phyloP scores from a whole-genome alignment of 129 eudicot species.

The Flaveria robusta region DNA sequence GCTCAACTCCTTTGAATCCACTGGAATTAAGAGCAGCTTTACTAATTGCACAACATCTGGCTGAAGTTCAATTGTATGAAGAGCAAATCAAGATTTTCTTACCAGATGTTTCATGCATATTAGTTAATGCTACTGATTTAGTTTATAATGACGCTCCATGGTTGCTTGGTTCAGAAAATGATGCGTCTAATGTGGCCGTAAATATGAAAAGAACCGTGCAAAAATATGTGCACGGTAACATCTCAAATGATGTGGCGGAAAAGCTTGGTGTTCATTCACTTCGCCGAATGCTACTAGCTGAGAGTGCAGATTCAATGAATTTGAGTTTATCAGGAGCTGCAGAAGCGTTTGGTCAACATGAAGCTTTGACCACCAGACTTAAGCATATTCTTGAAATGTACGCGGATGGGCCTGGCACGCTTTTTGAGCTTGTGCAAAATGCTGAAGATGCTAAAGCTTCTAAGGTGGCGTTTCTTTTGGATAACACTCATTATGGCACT shows the following conservation, averaged over 20 bases:
- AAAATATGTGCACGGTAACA: conserved; percentile 89
- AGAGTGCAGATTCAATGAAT: conserved; percentile 99
- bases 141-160: conserved; percentile 99
- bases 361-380: conserved; percentile 95
- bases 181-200: conserved; percentile 49
- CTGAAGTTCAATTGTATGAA: conserved; percentile 70
- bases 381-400: conserved; percentile 99
- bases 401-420: conserved; percentile 94
- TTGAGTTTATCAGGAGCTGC: conserved; percentile 97
- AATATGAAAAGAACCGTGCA: conserved; percentile 68
- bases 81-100: conserved; percentile 65
- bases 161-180: conserved; percentile 84
- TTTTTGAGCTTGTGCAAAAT: conserved; percentile 96
- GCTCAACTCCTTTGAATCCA: conserved; percentile 60
- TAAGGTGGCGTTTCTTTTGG: conserved; percentile 75
- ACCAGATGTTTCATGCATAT: conserved; percentile 82
- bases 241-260: conserved; percentile 97
- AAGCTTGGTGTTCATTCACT: conserved; percentile 95
- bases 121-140: conserved; percentile 70
- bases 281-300: conserved; percentile 91
- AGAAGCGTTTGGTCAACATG: conserved; percentile 99
- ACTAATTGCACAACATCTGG: conserved; percentile 86
- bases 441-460: conserved; percentile 98
- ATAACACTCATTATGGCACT: conserved; percentile 84
- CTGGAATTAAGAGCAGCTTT: conserved; percentile 82